Evolutionary conservation across 2,329 filamentous ascomycete species (phyloP).

Genomic region (Thermothelomyces thermophilus): DNA sequence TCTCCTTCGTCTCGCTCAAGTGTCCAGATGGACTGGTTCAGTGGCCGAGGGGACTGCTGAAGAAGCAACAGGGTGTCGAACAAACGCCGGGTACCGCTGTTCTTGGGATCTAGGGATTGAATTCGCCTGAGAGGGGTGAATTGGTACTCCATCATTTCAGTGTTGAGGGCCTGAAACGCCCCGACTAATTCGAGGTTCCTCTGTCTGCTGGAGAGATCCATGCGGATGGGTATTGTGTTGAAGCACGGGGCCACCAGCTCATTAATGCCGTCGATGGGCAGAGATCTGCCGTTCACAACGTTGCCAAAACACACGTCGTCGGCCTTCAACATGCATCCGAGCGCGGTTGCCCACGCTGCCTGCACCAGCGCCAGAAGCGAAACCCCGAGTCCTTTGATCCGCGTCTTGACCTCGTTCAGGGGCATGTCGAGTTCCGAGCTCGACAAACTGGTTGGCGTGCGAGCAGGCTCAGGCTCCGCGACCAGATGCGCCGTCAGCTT

Average conservation of each 20-base stretch:
- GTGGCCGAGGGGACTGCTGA: conserved; percentile 56
- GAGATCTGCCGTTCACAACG: conserved; percentile 69
- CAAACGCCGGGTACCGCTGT: conserved; percentile 41
- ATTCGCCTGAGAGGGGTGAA: conserved; percentile 68
- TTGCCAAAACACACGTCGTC: conserved; percentile 80
- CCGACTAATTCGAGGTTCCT: conserved; percentile 54
- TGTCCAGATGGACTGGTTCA: conserved; percentile 51
- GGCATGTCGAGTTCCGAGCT: conserved; percentile 30
- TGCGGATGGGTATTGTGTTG: conserved; percentile 73
- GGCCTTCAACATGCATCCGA: conserved; percentile 49
- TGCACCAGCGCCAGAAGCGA: conserved; percentile 65
- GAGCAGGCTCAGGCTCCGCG: neutral
- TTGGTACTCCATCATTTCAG: conserved; percentile 59
- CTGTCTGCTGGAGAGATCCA: conserved; percentile 41
- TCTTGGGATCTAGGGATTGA: conserved; percentile 43
- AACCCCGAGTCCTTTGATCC: conserved; percentile 46
- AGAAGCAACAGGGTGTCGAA: conserved; percentile 80
- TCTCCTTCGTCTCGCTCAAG: conserved; percentile 50
- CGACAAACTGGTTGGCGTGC: conserved; percentile 5
- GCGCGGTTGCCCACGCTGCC: conserved; percentile 61
- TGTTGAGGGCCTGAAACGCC: conserved; percentile 54
- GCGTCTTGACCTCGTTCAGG: conserved; percentile 41
- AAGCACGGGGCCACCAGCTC: conserved; percentile 82
- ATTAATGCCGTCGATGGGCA: conserved; percentile 60
- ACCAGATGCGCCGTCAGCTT: conserved; percentile 13